A percentile compares a stretch with the other conserved stretches of the same genome.
phyloP scores from a whole-genome alignment of 306 rosid species.

The Glycine tomentella region DNA sequence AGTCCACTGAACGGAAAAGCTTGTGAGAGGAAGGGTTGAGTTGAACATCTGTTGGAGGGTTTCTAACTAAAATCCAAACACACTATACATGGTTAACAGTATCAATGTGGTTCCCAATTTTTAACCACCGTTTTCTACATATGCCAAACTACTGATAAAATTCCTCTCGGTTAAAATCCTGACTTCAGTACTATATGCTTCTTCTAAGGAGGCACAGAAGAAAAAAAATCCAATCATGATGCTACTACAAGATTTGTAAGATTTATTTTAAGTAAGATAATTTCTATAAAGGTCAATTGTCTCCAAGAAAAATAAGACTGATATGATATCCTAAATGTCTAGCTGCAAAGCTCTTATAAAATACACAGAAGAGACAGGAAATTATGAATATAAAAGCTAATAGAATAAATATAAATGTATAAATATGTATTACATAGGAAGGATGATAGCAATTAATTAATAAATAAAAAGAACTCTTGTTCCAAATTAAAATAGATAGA shows the following conservation, averaged over 20 bases:
- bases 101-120: too few species aligned
- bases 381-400: constrained; percentile 9
- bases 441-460: constrained; percentile 14
- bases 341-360: too few species aligned
- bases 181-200: background rate
- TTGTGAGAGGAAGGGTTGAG: too few species aligned
- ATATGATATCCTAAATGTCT: background rate
- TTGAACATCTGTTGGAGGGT: too few species aligned
- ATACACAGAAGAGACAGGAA: background rate
- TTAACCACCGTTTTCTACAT: background rate
- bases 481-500: constrained; percentile 41
- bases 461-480: constrained; percentile 3
- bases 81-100: too few species aligned
- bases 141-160: background rate
- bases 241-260: background rate
- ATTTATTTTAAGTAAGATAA: background rate
- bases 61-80: too few species aligned
- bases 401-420: background rate
- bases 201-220: background rate
- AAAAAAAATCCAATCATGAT: background rate
- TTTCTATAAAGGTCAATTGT: constrained; percentile 1
- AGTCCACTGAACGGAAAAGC: too few species aligned
- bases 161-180: background rate
- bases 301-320: background rate
- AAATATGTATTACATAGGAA: constrained; percentile 11